A percentile compares a stretch with the other conserved stretches of the same genome.
These are phyloP conservation scores for Scleromitrula shiraiana DNA, from an alignment of 2,329 filamentous ascomycete species.

Conservation along the genomic window DNA sequence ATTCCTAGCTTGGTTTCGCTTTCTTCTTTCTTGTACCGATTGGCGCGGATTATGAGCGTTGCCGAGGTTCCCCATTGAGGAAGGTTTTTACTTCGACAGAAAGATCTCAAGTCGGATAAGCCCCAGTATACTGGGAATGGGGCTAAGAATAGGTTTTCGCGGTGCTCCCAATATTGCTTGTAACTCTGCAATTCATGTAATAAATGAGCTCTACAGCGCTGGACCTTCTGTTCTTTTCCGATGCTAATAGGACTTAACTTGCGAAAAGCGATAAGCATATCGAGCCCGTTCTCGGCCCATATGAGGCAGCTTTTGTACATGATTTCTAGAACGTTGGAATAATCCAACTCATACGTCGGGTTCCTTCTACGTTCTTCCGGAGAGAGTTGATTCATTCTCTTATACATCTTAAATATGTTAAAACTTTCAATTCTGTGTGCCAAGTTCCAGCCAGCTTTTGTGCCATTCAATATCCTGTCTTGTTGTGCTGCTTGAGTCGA, in stretches of 20 bases:
- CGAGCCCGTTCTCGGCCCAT: too few relatives aligned
- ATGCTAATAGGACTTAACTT: too few relatives aligned
- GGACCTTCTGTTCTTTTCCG: not conserved
- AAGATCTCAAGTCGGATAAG: slow-evolving; percentile 5
- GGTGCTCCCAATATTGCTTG: not conserved
- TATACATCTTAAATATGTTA: too few relatives aligned
- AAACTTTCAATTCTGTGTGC: slow-evolving; percentile 1
- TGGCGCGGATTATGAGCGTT: not conserved
- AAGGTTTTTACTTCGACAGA: slow-evolving; percentile 1
- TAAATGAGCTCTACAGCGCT: too few relatives aligned
- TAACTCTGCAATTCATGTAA: too few relatives aligned
- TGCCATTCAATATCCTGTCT: not conserved
- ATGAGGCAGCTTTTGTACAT: too few relatives aligned
- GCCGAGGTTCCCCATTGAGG: slow-evolving; percentile 4
- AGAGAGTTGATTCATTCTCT: too few relatives aligned
- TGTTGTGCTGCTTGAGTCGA: slow-evolving; percentile 1
- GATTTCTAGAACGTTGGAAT: too few relatives aligned
- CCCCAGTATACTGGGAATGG: slow-evolving; percentile 2
- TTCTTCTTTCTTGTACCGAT: slow-evolving; percentile 3
- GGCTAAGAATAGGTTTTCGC: not conserved
- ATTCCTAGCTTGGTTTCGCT: not conserved
- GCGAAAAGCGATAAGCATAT: too few relatives aligned
- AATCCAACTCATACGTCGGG: too few relatives aligned
- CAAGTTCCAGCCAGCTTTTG: not conserved
- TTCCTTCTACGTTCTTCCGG: too few relatives aligned